Percentiles rank a stretch among this genome's conserved stretches.
Conservation (phyloP, 495 filamentous ascomycete species). For the Jackrogersella multiformis region DNA sequence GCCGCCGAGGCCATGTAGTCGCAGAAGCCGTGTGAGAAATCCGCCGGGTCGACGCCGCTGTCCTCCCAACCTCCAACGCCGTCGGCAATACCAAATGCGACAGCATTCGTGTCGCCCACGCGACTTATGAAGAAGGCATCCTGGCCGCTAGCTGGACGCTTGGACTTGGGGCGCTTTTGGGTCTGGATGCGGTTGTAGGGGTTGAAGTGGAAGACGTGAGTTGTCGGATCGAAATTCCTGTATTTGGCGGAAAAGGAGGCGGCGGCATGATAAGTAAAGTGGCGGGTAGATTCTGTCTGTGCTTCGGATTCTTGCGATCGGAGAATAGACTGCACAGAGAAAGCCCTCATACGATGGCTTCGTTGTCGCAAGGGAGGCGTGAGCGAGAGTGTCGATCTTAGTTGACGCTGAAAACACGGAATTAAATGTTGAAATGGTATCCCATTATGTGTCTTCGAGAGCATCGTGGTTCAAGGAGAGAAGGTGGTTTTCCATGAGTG, state of each 20-base stretch:
- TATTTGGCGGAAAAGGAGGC: slow-evolving; percentile 83
- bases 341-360: slow-evolving; percentile 16
- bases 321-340: slow-evolving; percentile 36
- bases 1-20: slow-evolving; percentile 85
- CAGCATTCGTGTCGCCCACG: slow-evolving; percentile 65
- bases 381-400: slow-evolving; percentile 9
- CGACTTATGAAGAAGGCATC: slow-evolving; percentile 94
- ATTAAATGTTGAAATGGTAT: slow-evolving; percentile 28
- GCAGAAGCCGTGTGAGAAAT: slow-evolving; percentile 96
- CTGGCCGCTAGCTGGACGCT: slow-evolving; percentile 82
- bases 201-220: slow-evolving; percentile 80
- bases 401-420: slow-evolving; percentile 8
- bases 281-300: slow-evolving; percentile 35
- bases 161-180: slow-evolving; percentile 60
- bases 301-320: slow-evolving; percentile 20
- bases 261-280: slow-evolving; percentile 70
- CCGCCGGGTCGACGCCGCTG: slow-evolving; percentile 87
- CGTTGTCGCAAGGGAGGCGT: slow-evolving; percentile 5
- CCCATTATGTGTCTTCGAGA: slow-evolving; percentile 41
- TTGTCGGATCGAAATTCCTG: slow-evolving; percentile 72
- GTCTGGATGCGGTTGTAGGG: slow-evolving; percentile 66
- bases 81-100: slow-evolving; percentile 89
- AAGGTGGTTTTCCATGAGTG: slow-evolving; percentile 33
- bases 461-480: slow-evolving; percentile 37
- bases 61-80: slow-evolving; percentile 96